Evolutionary conservation across 2,329 filamentous ascomycete genomes (phyloP), one percentile per base, ranked within the genome.

Genomic region (Biscogniauxia marginata): DNA sequence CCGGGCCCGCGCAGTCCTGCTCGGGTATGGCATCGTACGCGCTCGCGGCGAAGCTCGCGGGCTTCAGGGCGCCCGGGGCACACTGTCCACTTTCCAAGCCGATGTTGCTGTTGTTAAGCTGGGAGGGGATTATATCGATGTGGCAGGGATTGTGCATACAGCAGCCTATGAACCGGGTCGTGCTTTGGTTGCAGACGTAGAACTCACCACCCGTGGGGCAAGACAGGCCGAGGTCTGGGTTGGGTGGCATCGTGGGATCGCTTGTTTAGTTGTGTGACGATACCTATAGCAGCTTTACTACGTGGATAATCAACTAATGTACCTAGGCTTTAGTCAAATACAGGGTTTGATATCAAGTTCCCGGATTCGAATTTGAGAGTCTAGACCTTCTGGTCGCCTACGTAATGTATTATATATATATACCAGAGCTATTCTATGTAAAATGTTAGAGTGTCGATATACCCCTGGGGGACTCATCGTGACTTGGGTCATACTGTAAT

Each of bases 181-280:
- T 39, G 19, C 45, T 39, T n/a, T 52, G n/a, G 21, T 13, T 4
- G 18, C 50, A 52, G 7, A 54, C 20, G 48, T 56, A 50, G 39
- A 52, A 51, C 16, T 50, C 18, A 9, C 53, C 53, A 2, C 48
- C 53, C 3, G 18, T 5, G 7, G 53, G 53, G 18, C 53, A 55
- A 13, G 48, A 47, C 11, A 51, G 7, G 20, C 44, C 53, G 7
- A 55, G 45, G 1, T 30, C n/a, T 2, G 53, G 48, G 44, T 51
- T 39, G 6, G 49, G 53, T 22, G 43, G 7, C 22, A 23, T 49
- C 23, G 21, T 46, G 45, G 18, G 3, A 9, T 46, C 4, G 18
- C 13, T 46, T 21, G 45, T 9, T 46, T 46, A 18, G 7, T 46
- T 20, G 19, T 46, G 19, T 16, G 2, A 7, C 13, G 3, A 4